Evolutionary conservation across 208 protist species (phyloP).

Genomic region (Lotmaria passim): DNA sequence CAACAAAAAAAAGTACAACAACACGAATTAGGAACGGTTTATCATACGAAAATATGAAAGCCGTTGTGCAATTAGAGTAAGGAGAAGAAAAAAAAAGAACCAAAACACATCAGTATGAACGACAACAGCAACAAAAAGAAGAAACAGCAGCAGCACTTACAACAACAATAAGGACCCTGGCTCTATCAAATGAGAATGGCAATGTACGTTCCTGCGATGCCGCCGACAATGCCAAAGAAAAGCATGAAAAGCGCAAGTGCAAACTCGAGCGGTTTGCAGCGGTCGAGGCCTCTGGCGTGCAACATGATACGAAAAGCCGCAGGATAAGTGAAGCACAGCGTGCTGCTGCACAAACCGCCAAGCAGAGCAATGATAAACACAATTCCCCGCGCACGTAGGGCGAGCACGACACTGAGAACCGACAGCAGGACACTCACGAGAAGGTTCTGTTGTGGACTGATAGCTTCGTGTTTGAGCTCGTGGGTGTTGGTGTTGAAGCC

Average conservation of each 20-base stretch:
- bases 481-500: constrained; percentile 62
- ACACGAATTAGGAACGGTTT: not conserved
- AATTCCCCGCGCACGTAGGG: constrained; percentile 56
- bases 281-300: constrained; percentile 42
- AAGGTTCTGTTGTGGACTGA: constrained; percentile 55
- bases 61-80: too few species aligned
- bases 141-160: not conserved
- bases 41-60: too few species aligned
- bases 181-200: constrained; percentile 33
- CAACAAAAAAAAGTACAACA: not conserved
- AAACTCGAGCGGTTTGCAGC: constrained; percentile 39
- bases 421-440: constrained; percentile 65
- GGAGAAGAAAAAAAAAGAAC: constrained; percentile 11
- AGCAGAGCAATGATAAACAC: constrained; percentile 74
- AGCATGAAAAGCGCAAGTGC: constrained; percentile 49
- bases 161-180: not conserved
- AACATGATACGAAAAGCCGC: constrained; percentile 66
- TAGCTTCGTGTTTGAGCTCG: constrained; percentile 36
- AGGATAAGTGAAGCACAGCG: constrained; percentile 73
- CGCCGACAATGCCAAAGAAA: constrained; percentile 58
- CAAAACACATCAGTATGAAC: not conserved
- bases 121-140: not conserved
- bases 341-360: constrained; percentile 71
- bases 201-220: constrained; percentile 54
- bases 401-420: constrained; percentile 51